These are phyloP conservation scores for Pyrenochaeta sp. DNA, from an alignment of 2,329 filamentous ascomycete species.

Conservation along the genomic window DNA sequence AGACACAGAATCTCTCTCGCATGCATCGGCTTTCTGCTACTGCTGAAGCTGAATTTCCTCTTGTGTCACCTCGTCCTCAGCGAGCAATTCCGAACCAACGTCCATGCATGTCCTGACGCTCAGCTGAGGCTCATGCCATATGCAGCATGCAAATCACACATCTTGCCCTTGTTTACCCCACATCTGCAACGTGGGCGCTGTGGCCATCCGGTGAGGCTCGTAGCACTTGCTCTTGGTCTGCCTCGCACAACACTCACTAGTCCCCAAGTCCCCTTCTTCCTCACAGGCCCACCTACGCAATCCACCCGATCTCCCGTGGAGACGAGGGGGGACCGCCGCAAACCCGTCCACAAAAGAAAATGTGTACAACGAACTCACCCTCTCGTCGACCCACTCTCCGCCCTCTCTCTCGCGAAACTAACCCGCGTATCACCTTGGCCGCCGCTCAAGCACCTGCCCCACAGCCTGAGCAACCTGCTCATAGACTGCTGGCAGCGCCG, in stretches of 20 bases:
- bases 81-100: slow-evolving; percentile 5
- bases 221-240: too few relatives aligned
- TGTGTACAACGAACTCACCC: too few relatives aligned
- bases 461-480: slow-evolving; percentile 36
- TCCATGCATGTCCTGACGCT: slow-evolving; percentile 14
- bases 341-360: too few relatives aligned
- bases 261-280: too few relatives aligned
- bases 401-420: neutral
- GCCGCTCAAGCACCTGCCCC: slow-evolving; percentile 33
- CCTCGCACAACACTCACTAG: slow-evolving; percentile 22
- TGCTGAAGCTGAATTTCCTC: too few relatives aligned
- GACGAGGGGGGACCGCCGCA: too few relatives aligned
- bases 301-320: too few relatives aligned
- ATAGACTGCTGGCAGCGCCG: slow-evolving; percentile 34
- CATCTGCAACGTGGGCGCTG: slow-evolving; percentile 23
- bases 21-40: neutral
- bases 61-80: slow-evolving; percentile 9
- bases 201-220: slow-evolving; percentile 29
- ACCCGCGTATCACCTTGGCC: slow-evolving; percentile 15
- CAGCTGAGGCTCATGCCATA: slow-evolving; percentile 29
- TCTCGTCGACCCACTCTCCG: too few relatives aligned
- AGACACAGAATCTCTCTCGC: slow-evolving; percentile 25
- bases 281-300: too few relatives aligned
- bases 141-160: too few relatives aligned
- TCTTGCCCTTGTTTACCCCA: slow-evolving; percentile 25